Percentiles rank a stretch among this genome's conserved stretches.
These are phyloP conservation scores for Zymoseptoria ardabiliae DNA, from an alignment of 2,329 filamentous ascomycete genomes.

Conservation along the genomic window DNA sequence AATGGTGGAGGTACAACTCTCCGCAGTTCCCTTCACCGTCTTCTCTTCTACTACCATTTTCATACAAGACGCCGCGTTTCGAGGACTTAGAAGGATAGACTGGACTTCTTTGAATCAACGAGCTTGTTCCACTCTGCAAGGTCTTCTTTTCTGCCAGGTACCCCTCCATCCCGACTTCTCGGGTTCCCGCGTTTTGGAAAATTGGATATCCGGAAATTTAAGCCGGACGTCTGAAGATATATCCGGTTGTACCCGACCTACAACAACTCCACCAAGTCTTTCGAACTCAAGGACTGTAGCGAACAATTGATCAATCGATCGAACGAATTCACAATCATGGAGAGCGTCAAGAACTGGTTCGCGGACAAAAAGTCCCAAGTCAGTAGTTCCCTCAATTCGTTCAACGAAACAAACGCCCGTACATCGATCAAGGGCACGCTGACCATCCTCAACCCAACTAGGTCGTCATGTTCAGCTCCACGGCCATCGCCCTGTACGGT, in stretches of 20 bases:
- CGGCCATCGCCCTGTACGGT: constrained; percentile 49
- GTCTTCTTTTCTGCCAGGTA: not conserved
- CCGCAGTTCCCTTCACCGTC: not conserved
- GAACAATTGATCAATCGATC: not conserved
- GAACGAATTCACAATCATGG: constrained; percentile 1
- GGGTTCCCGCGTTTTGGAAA: not conserved
- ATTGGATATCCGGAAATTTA: not conserved
- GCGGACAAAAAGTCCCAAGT: constrained; percentile 20
- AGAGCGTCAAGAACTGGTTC: constrained; percentile 5
- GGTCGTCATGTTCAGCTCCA: constrained; percentile 47
- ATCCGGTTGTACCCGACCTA: not conserved
- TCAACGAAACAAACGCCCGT: not conserved
- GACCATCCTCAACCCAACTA: constrained; percentile 18
- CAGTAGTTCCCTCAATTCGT: not conserved
- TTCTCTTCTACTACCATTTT: not conserved
- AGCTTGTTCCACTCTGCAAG: not conserved
- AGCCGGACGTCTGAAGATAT: not conserved
- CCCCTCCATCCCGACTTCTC: not conserved
- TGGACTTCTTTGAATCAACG: not conserved
- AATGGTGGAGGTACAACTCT: not conserved
- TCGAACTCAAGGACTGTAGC: not conserved
- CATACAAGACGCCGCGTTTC: not conserved
- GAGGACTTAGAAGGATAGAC: not conserved
- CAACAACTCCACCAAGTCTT: not conserved
- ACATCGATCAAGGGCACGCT: constrained; percentile 35